phyloP scores from a whole-genome alignment of 139 green algal genomes.

The Coelastrella sp. region DNA sequence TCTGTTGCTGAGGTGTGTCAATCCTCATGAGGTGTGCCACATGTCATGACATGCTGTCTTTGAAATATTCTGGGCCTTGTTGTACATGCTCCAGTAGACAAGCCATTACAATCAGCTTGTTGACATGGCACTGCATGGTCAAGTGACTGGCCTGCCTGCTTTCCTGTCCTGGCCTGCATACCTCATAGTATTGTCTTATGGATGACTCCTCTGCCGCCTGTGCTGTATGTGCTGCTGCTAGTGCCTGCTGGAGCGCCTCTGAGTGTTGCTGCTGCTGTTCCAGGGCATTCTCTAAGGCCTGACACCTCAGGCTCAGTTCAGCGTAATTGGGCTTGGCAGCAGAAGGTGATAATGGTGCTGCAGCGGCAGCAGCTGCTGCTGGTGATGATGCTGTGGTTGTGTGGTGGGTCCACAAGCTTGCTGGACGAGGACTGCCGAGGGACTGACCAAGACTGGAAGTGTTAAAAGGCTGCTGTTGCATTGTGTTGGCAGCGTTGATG shows the following conservation, averaged over 20 bases:
- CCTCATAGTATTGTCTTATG: conserved; percentile 5
- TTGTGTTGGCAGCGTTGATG: too few relatives aligned
- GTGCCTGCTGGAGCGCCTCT: neutral
- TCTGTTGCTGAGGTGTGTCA: too few relatives aligned
- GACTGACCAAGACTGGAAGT: neutral
- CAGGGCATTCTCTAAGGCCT: neutral
- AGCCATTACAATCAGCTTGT: too few relatives aligned
- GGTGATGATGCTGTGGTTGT: neutral
- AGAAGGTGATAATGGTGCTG: neutral
- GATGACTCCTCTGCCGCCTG: conserved; percentile 16
- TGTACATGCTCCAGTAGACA: too few relatives aligned
- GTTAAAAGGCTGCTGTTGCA: neutral
- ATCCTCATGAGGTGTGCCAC: neutral
- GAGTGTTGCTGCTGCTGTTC: conserved; percentile 39
- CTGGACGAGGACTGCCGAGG: neutral
- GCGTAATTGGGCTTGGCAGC: neutral
- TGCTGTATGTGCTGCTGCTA: neutral
- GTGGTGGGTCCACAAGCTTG: neutral
- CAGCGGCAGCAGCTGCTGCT: conserved; percentile 12
- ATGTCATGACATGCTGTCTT: neutral
- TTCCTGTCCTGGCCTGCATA: too few relatives aligned
- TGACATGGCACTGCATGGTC: too few relatives aligned
- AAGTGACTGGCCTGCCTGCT: too few relatives aligned
- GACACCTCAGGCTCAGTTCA: conserved; percentile 19
- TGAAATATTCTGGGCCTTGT: neutral